A percentile compares a stretch with the other conserved stretches of the same genome.
These are phyloP conservation scores for Skeletonema menzelii DNA, from an alignment of 108 stramenopile genomes.

Conservation along the genomic window DNA sequence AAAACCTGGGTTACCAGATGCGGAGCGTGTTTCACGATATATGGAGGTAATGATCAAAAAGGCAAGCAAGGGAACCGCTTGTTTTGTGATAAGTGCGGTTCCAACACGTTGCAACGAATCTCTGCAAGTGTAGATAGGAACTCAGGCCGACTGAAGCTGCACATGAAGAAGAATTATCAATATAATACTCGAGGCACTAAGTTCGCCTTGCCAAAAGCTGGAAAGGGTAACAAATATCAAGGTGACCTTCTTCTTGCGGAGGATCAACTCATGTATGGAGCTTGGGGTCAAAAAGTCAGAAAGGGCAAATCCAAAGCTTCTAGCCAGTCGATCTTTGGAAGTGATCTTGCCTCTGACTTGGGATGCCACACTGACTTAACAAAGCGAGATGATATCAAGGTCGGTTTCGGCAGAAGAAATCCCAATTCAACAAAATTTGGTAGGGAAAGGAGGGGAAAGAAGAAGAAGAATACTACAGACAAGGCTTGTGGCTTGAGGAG, in stretches of 20 bases:
- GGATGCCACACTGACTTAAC: conserved; percentile 76
- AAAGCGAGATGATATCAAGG: conserved; percentile 70
- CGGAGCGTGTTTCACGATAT: conserved; percentile 91
- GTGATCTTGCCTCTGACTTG: conserved; percentile 80
- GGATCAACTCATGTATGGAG: conserved; percentile 96
- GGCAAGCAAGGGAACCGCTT: conserved; percentile 52
- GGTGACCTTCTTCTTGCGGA: conserved; percentile 95
- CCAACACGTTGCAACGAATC: conserved; percentile 83
- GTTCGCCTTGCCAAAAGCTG: conserved; percentile 92
- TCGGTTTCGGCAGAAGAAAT: conserved; percentile 91
- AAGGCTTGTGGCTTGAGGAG: conserved; percentile 88
- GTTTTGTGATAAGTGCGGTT: conserved; percentile 96
- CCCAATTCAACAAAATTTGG: conserved; percentile 89
- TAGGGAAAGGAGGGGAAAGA: conserved; percentile 93
- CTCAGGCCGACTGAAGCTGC: conserved; percentile 85
- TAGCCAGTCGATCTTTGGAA: conserved; percentile 83
- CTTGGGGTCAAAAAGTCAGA: conserved; percentile 95
- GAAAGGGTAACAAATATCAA: conserved; percentile 71
- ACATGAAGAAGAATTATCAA: conserved; percentile 81
- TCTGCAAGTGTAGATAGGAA: conserved; percentile 87
- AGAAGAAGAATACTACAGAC: conserved; percentile 74
- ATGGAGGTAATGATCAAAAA: conserved; percentile 55
- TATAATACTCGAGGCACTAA: conserved; percentile 91
- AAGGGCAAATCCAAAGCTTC: conserved; percentile 68
- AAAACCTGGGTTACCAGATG: conserved; percentile 97